A percentile compares a stretch with the other conserved stretches of the same genome.
phyloP scores from a whole-genome alignment of 192 early-diverging fungal genomes.

The Gonapodya prolifera region DNA sequence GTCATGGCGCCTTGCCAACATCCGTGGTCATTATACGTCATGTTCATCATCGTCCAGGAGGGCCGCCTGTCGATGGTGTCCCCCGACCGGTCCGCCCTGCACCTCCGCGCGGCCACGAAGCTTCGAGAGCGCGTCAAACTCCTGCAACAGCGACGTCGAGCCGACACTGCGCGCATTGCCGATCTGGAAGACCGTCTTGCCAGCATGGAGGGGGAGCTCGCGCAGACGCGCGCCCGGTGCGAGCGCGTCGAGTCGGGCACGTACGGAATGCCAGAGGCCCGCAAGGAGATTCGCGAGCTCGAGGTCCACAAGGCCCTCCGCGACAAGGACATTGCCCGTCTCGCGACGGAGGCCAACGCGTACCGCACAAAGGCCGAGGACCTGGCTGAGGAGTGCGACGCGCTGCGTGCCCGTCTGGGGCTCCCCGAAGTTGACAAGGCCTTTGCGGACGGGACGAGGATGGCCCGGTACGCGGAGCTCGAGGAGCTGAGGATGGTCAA shows the following conservation, averaged over 20 bases:
- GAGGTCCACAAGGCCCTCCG: not conserved
- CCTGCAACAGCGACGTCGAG: not conserved
- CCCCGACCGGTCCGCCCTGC: not conserved
- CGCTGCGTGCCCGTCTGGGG: not conserved
- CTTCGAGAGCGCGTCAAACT: not conserved
- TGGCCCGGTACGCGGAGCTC: not conserved
- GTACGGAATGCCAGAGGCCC: not conserved
- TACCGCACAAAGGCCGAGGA: not conserved
- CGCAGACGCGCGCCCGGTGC: not conserved
- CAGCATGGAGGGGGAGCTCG: not conserved
- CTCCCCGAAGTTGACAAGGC: not conserved
- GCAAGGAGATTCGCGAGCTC: not conserved
- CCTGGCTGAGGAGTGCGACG: not conserved
- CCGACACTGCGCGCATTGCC: not conserved
- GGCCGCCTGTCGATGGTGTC: not conserved
- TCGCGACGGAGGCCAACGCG: not conserved
- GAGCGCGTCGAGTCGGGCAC: not conserved
- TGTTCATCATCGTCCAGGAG: not conserved
- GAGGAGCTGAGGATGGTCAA: not conserved
- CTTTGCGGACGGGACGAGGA: not conserved
- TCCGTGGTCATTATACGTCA: not conserved
- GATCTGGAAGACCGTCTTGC: not conserved
- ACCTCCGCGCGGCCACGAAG: not conserved
- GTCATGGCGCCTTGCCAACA: not conserved
- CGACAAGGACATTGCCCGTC: not conserved